phyloP scores from a whole-genome alignment of 768 basidiomycete genomes.

The Kwoniella sp. region DNA sequence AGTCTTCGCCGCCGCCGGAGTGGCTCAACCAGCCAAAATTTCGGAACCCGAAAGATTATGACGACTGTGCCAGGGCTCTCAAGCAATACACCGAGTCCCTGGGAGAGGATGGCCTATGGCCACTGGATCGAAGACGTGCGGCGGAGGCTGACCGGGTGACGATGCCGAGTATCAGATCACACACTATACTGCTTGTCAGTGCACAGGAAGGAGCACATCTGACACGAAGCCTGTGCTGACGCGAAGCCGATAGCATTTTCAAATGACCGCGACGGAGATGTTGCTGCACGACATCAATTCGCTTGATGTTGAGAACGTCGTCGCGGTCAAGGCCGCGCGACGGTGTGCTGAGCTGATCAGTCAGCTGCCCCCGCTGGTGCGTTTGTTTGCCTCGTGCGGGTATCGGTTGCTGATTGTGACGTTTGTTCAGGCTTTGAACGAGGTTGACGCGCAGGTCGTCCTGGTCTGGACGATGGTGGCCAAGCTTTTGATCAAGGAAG shows the following conservation, averaged over 20 bases:
- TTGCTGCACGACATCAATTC: conserved; percentile 41
- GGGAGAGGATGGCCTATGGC: conserved; percentile 35
- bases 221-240: background rate
- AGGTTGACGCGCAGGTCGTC: conserved; percentile 31
- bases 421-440: conserved; percentile 24
- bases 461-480: conserved; percentile 38
- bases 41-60: conserved; percentile 26
- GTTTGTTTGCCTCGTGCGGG: background rate
- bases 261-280: conserved; percentile 29
- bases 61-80: conserved; percentile 26
- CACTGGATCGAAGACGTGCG: conserved; percentile 22
- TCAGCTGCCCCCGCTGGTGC: conserved; percentile 26
- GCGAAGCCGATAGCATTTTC: conserved; percentile 25
- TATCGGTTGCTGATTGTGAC: background rate
- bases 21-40: conserved; percentile 39
- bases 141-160: conserved; percentile 19
- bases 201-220: background rate
- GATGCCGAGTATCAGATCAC: conserved; percentile 19
- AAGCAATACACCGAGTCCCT: conserved; percentile 22
- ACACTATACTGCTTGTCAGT: conserved; percentile 32
- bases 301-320: conserved; percentile 32
- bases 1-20: conserved; percentile 13
- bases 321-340: conserved; percentile 28
- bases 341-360: conserved; percentile 23
- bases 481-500: conserved; percentile 34